phyloP scores from a whole-genome alignment of 1,284 basidiomycete genomes.

The Rhodofomes roseus region DNA sequence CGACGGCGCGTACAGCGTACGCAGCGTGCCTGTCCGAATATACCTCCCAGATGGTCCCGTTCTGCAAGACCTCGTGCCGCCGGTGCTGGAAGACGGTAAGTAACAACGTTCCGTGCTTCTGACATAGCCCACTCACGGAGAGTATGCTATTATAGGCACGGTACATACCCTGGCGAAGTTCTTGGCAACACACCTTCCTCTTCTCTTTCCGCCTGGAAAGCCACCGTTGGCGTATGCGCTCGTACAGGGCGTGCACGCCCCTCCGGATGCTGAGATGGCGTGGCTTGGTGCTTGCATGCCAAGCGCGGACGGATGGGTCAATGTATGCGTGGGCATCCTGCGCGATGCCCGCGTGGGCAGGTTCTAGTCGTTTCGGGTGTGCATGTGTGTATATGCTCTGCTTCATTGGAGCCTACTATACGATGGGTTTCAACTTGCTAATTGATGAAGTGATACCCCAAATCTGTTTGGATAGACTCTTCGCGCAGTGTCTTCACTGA shows the following conservation, averaged over 20 bases:
- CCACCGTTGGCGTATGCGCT: slow-evolving; percentile 59
- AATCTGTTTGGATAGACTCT: background rate
- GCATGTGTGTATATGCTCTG: background rate
- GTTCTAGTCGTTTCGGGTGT: background rate
- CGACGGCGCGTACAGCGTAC: slow-evolving; percentile 79
- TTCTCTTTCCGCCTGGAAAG: slow-evolving; percentile 52
- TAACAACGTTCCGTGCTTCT: background rate
- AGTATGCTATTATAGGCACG: slow-evolving; percentile 51
- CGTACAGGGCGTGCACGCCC: slow-evolving; percentile 85
- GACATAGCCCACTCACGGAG: no score
- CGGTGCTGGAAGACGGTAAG: slow-evolving; percentile 66
- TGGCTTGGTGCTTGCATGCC: slow-evolving; percentile 90
- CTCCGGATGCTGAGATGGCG: slow-evolving; percentile 85
- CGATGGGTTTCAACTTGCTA: background rate
- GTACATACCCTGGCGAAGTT: slow-evolving; percentile 58
- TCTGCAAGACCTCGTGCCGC: slow-evolving; percentile 84
- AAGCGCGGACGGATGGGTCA: slow-evolving; percentile 94
- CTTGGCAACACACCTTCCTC: slow-evolving; percentile 58
- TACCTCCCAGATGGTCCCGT: slow-evolving; percentile 92
- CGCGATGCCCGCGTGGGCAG: slow-evolving; percentile 18
- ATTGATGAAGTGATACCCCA: background rate
- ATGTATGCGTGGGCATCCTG: slow-evolving; percentile 68
- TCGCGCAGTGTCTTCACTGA: no score
- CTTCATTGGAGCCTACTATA: background rate
- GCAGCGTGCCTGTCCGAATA: slow-evolving; percentile 84